Evolutionary conservation across 2,329 filamentous ascomycete genomes (phyloP), one percentile per base, ranked within the genome.

Genomic region (Talaromyces sp.): DNA sequence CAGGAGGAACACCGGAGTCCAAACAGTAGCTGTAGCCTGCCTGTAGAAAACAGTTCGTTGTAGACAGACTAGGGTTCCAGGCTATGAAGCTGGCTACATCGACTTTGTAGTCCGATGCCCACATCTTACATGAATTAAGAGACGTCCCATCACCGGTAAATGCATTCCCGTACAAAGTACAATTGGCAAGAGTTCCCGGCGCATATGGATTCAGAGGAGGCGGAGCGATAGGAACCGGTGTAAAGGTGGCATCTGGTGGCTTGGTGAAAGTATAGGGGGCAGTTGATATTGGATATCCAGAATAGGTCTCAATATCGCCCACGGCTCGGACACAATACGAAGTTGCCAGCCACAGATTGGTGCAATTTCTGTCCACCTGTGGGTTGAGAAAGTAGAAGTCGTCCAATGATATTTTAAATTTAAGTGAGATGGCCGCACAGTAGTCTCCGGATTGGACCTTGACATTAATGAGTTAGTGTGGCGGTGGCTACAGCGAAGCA

Each of bases 331-430:
- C 31, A 25, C 53, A 58, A 6, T 38, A 38, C 15, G 31, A 58
- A 58, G 53, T 22, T 3, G 2, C 4, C 1, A 58, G n/a, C n/a
- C 31, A 38, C 53, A 58, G 5, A 25, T 66, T 67, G n/a, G 58
- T 67, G 58, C 65, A 65, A 19, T 65, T 65, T 4, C 2, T 29
- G 19, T 63, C 25, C 38, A 67, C 36, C 13, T 65, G 47, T 19
- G 65, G 63, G 25, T 65, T 67, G 19, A 62, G 63, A 40, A 65
- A 61, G 47, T 67, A 58, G 31, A 66, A 67, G 34, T 67, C 62
- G 22, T n/a, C 51, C 17, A 61, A 49, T 1, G 62, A 47, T 40
- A 65, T 67, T 19, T 58, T 29, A 13, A 65, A 38, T 40, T 47
- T 56, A 10, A 65, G 31, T 11, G 64, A 66, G 38, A 66, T 63